A percentile compares a stretch with the other conserved stretches of the same genome.
Conservation (phyloP, 106 monocot species). For the Dioscorea alata region DNA sequence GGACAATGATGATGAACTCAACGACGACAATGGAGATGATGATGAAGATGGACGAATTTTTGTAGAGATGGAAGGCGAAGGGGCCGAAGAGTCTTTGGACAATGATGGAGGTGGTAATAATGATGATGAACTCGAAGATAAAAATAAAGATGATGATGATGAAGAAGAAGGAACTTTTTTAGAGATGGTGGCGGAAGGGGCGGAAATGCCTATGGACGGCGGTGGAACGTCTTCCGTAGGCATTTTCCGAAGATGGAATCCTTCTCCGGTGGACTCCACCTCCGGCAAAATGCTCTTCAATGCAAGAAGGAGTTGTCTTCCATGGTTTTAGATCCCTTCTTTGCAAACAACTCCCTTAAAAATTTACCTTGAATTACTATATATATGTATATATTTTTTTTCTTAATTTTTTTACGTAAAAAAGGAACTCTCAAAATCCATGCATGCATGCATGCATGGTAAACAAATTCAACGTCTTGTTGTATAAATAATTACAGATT, state of each 20-base stretch:
- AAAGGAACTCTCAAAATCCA: not conserved
- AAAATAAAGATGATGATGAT: too few relatives aligned
- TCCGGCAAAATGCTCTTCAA: not conserved
- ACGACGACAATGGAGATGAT: too few relatives aligned
- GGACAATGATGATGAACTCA: not conserved
- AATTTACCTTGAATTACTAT: too few relatives aligned
- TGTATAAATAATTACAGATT: too few relatives aligned
- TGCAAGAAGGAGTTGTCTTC: not conserved
- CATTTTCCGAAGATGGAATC: slow-evolving; percentile 1
- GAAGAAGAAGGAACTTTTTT: too few relatives aligned
- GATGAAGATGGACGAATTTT: too few relatives aligned
- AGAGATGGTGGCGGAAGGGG: too few relatives aligned
- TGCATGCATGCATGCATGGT: not conserved
- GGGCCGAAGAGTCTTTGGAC: slow-evolving; percentile 2
- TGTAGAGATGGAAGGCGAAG: not conserved
- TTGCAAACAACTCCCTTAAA: too few relatives aligned
- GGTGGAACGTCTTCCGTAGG: too few relatives aligned
- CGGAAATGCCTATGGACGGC: too few relatives aligned
- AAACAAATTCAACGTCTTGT: not conserved
- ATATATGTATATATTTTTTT: too few relatives aligned
- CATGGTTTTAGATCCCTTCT: not conserved
- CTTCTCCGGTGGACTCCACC: not conserved
- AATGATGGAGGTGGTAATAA: not conserved
- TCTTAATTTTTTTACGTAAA: not conserved
- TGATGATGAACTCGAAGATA: too few relatives aligned